These are phyloP conservation scores for Fusarium luffae DNA, from an alignment of 2,329 filamentous ascomycete genomes.

Conservation along the genomic window DNA sequence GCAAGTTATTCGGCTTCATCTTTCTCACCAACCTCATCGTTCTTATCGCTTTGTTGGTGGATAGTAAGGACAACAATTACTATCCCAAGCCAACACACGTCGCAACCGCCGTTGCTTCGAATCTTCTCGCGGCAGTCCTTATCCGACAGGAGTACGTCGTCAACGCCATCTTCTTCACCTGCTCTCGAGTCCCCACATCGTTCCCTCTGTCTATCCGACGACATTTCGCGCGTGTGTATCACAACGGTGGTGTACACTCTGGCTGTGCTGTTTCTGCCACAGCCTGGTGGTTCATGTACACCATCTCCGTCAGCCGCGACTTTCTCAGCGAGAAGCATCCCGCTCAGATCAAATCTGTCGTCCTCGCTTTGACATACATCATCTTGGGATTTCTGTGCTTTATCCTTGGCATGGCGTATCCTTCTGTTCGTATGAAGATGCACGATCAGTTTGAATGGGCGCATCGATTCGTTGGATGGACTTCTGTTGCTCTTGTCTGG, in stretches of 20 bases:
- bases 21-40: constrained; percentile 22
- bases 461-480: constrained; percentile 76
- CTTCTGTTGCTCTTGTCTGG: constrained; percentile 70
- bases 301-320: constrained; percentile 25
- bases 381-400: constrained; percentile 33
- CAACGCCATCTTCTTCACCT: constrained; percentile 57
- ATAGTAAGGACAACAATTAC: constrained; percentile 18
- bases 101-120: constrained; percentile 30
- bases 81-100: constrained; percentile 16
- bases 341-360: constrained; percentile 18
- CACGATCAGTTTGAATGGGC: constrained; percentile 75
- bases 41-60: constrained; percentile 16
- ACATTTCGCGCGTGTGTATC: constrained; percentile 56
- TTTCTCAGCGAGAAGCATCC: background rate
- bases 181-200: constrained; percentile 52
- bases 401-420: constrained; percentile 44
- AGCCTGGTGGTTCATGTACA: constrained; percentile 54
- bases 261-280: constrained; percentile 55
- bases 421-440: constrained; percentile 44
- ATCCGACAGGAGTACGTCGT: constrained; percentile 62
- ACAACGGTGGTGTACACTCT: constrained; percentile 58
- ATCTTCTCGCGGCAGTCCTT: constrained; percentile 56
- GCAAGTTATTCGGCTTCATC: constrained; percentile 32
- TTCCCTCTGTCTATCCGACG: constrained; percentile 57
- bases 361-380: constrained; percentile 44